A percentile compares a stretch with the other conserved stretches of the same genome.
phyloP scores from a whole-genome alignment of 441 rosid species.

The Erodium chrysanthum region DNA sequence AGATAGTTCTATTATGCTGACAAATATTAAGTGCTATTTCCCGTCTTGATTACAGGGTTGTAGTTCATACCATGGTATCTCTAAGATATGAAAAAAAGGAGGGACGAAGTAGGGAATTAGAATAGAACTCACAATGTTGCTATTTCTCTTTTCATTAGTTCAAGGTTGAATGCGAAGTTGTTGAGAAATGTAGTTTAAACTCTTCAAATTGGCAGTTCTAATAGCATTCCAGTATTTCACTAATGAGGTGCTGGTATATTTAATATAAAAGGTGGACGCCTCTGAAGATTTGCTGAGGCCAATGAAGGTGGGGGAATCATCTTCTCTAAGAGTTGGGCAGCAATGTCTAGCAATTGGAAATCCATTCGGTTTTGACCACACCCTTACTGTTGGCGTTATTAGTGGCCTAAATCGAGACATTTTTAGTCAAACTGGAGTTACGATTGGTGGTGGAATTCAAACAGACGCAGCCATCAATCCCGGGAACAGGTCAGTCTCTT shows the following conservation, averaged over 20 bases:
- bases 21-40: too few relatives aligned
- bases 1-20: too few relatives aligned
- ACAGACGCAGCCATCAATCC: constrained; percentile 99
- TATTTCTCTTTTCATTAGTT: neutral
- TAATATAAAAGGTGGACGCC: constrained; percentile 64
- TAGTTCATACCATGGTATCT: too few relatives aligned
- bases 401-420: constrained; percentile 89
- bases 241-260: constrained; percentile 12
- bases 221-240: too few relatives aligned
- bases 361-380: constrained; percentile 96
- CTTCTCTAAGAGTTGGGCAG: constrained; percentile 77
- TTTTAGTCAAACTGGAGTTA: constrained; percentile 81
- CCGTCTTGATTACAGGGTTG: too few relatives aligned
- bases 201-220: too few relatives aligned
- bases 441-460: constrained; percentile 91
- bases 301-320: constrained; percentile 63
- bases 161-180: neutral
- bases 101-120: too few relatives aligned
- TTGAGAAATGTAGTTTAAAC: too few relatives aligned
- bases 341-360: constrained; percentile 93
- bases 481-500: constrained; percentile 59
- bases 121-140: too few relatives aligned
- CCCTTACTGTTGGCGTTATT: constrained; percentile 83
- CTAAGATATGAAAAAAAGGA: too few relatives aligned
- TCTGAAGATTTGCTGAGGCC: constrained; percentile 65